phyloP scores from a whole-genome alignment of 495 filamentous ascomycete genomes.

The Astrocystis sublimbata region DNA sequence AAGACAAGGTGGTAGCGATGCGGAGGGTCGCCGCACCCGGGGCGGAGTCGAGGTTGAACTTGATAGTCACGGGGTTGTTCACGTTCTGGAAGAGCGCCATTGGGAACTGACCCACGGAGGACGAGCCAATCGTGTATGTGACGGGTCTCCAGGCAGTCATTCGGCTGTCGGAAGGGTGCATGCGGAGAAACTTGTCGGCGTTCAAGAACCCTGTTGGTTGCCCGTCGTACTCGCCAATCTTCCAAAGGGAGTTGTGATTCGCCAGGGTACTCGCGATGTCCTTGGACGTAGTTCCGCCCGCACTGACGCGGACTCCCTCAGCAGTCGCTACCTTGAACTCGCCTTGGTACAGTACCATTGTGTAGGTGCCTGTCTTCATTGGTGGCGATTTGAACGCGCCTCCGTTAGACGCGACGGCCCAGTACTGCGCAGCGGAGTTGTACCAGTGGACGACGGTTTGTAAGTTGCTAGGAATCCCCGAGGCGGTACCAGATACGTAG shows the following conservation, averaged over 20 bases:
- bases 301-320: conserved; percentile 53
- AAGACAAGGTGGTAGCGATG: conserved; percentile 65
- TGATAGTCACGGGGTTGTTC: conserved; percentile 64
- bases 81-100: conserved; percentile 66
- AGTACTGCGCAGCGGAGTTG: conserved; percentile 64
- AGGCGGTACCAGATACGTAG: conserved; percentile 61
- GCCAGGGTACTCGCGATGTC: conserved; percentile 54
- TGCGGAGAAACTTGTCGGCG: conserved; percentile 62
- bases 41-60: conserved; percentile 55
- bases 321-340: conserved; percentile 59
- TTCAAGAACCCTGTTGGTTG: conserved; percentile 66
- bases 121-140: conserved; percentile 61
- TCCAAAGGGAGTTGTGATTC: conserved; percentile 56
- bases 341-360: conserved; percentile 66
- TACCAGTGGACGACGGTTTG: conserved; percentile 66
- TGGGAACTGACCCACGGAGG: conserved; percentile 54
- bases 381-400: conserved; percentile 58
- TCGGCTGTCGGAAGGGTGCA: conserved; percentile 65
- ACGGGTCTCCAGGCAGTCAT: conserved; percentile 60
- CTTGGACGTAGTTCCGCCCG: conserved; percentile 53
- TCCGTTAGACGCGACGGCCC: conserved; percentile 56
- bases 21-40: conserved; percentile 56
- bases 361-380: conserved; percentile 69
- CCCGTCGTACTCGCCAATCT: conserved; percentile 65
- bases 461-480: conserved; percentile 47